Evolutionary conservation across 2,329 filamentous ascomycete genomes (phyloP), one percentile per base, ranked within the genome.

Genomic region (Aspergillus alliaceus): DNA sequence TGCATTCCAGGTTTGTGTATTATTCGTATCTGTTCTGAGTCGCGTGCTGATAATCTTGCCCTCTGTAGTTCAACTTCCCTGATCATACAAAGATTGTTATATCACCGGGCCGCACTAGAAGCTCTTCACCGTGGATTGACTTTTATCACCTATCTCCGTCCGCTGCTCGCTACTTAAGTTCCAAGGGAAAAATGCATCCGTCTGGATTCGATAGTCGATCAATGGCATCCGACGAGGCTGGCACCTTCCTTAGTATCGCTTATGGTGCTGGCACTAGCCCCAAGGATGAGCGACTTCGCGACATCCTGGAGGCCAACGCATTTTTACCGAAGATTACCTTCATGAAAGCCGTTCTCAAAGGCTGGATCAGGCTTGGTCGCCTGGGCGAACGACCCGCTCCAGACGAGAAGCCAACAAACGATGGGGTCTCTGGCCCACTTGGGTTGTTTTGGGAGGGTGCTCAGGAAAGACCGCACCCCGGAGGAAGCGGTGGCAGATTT

Each of bases 21-120:
- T 7, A 18, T 18, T 12, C 34, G 15, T 57, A 37, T 37, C 56
- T 34, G 14, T 24, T 60, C 6, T 56, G n/a, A 15, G 27, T 1
- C 32, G 32, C 52, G 7, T 42, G 8, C 46, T 53, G 25, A 57
- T 18, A 11, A 18, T 9, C 3, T 9, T 27, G 1, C 1, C 25
- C 25, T 29, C 27, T 22, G 44, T 34, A 77, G 67, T 80, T 82
- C 69, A 82, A 82, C 61, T 82, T 81, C 62, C 79, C 79, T 2
- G 79, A 82, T 54, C 79, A 82, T 59, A 82, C 79, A 12, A 82
- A 82, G 60, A 70, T 82, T 12, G 73, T 80, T n/a, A 67, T 81
- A 32, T 76, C 78, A 4, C 70, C 72, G 14, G 72, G 70, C 15
- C 72, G 70, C 35, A 71, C 69, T n/a, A 66, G 73, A 55, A 71